These are phyloP conservation scores for Carnegiea gigantea DNA, from an alignment of 179 eudicot species.

Conservation along the genomic window DNA sequence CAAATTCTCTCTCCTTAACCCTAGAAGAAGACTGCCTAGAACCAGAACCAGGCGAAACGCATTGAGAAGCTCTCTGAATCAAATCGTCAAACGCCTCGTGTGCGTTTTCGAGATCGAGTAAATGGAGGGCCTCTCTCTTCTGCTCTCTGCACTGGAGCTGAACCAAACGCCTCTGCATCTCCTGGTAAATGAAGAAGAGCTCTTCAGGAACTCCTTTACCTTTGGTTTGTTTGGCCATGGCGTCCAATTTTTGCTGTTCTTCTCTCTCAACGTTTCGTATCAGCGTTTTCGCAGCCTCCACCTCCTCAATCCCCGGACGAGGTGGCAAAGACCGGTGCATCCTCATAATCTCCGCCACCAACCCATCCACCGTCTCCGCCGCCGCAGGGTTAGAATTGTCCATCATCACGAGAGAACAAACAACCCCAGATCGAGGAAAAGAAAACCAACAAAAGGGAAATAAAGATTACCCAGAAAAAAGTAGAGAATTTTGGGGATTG, in stretches of 20 bases:
- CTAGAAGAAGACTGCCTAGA: conserved; percentile 2
- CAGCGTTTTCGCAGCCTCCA: conserved; percentile 61
- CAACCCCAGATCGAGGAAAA: conserved; percentile 11
- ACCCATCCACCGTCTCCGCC: conserved; percentile 46
- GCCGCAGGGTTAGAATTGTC: not conserved
- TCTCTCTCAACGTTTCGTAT: conserved; percentile 64
- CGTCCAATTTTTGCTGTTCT: conserved; percentile 53
- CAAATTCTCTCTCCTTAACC: conserved; percentile 4
- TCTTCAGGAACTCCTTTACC: conserved; percentile 52
- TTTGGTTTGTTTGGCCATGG: conserved; percentile 46
- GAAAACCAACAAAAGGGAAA: not conserved
- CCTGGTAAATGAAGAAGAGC: conserved; percentile 57
- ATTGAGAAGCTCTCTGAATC: conserved; percentile 78
- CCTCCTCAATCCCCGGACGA: conserved; percentile 73
- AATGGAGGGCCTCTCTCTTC: conserved; percentile 55
- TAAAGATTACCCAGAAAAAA: not conserved
- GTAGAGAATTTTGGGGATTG: not conserved
- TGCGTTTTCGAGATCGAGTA: conserved; percentile 70
- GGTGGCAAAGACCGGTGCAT: conserved; percentile 54
- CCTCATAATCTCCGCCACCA: conserved; percentile 64
- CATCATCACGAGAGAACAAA: conserved; percentile 4
- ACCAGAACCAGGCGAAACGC: conserved; percentile 25
- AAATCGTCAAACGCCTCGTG: conserved; percentile 62
- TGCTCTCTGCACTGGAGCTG: conserved; percentile 62
- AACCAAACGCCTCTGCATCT: conserved; percentile 56